Base-by-base conservation (phyloP, 1,284 basidiomycete species). In the Rugosomyces carneus region DNA sequence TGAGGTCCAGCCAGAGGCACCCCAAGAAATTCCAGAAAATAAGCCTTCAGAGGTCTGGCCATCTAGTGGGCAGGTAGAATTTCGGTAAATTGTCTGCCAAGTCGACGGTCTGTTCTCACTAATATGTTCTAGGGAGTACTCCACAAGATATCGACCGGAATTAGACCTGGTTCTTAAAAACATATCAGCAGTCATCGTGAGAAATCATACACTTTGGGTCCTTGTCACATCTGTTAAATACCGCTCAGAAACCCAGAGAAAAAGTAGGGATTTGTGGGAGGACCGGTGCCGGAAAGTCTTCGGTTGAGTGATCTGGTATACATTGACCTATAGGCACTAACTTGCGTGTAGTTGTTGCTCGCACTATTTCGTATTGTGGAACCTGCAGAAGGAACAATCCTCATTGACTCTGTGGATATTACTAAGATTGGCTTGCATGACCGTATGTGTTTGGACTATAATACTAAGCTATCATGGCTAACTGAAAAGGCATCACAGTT, bases 351-450 rank as follows among this genome's bases (percentile, higher is more conserved):
- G 75, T 60, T 83, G 13, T 67, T 85, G 3, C 68, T 85, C 15
- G 79, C 83, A 1, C 60, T 91, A 0, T 88, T 89, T 71, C 76
- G 88, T 1, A 87, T 95, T 55, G 79, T 95, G 49, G 94, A 98
- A 61, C 84, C 89, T 0, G 70, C 76, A 0, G 70, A 73, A 37
- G 95, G 94, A 7, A 77, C 76, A 1, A 93, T 99, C 44, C 57
- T 75, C 9, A 87, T 54, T 29, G 50, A 54, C 69, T 82, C 78
- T 19, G 56, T 76, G 26, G 71, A 78, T 49, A 76, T 75, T 13
- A 67, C 68, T 7, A 67, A 68, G 40, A 66, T 78, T 45, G 74
- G 75, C 1, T 60, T 80, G 96, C 45, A 68, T 61, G 51, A 72
- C 70, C 52, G 63, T 80, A 24, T 62, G 76, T 16, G 76, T 57